These are phyloP conservation scores for Avena eriantha DNA, from an alignment of 176 grass and related monocot genomes.

Conservation along the genomic window DNA sequence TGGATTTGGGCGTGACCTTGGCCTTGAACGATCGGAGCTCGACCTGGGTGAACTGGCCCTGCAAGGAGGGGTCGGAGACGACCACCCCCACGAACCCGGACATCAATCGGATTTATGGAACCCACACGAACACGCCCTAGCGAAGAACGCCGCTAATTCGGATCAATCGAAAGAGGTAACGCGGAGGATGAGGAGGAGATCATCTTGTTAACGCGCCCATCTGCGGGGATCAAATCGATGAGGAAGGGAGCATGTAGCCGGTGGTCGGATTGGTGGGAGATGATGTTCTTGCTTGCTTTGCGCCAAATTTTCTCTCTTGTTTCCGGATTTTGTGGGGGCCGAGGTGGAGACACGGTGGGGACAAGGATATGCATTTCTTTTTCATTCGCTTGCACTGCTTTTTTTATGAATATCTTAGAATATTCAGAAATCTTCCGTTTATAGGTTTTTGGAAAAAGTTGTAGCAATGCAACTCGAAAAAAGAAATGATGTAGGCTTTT, in stretches of 20 bases:
- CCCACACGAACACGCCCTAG: too few relatives aligned
- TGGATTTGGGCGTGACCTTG: constrained; percentile 50
- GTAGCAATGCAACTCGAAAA: too few relatives aligned
- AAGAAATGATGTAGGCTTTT: too few relatives aligned
- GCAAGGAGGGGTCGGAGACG: constrained; percentile 92
- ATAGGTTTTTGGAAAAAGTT: too few relatives aligned
- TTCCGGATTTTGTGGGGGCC: constrained; percentile 59
- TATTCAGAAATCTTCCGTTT: neutral
- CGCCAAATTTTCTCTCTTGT: constrained; percentile 1
- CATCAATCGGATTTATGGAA: constrained; percentile 11
- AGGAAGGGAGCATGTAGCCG: too few relatives aligned
- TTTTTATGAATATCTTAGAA: neutral
- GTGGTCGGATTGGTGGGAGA: too few relatives aligned
- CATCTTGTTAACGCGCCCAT: too few relatives aligned
- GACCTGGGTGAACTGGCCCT: constrained; percentile 97
- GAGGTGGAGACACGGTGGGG: constrained; percentile 34
- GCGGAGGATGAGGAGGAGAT: too few relatives aligned
- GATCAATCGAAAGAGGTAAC: too few relatives aligned
- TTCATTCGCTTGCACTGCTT: neutral
- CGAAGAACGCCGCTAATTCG: too few relatives aligned
- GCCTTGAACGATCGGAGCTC: constrained; percentile 88
- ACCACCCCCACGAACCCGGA: constrained; percentile 77
- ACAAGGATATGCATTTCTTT: neutral
- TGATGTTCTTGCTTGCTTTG: neutral
- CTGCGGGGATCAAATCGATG: too few relatives aligned